phyloP scores from a whole-genome alignment of 441 rosid genomes.

The Croton laevigatus region DNA sequence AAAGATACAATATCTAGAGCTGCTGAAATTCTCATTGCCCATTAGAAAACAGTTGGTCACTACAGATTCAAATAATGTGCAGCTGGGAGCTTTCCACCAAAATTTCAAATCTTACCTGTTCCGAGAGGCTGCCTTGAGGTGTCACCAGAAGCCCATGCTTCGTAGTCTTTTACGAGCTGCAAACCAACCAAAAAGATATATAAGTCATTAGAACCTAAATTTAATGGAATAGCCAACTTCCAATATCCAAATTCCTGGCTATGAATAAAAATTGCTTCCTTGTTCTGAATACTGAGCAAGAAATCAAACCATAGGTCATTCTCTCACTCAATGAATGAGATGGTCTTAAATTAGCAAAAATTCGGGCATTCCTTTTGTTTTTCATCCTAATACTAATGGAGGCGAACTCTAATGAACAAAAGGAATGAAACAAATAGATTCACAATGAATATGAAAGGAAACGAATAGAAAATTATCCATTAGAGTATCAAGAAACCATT shows the following conservation, averaged over 20 bases:
- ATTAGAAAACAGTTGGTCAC: constrained; percentile 17
- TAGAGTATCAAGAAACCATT: background rate
- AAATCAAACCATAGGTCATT: background rate
- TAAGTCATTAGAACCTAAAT: background rate
- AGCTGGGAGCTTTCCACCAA: background rate
- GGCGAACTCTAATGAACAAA: background rate
- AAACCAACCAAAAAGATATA: background rate
- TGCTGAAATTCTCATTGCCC: constrained; percentile 11
- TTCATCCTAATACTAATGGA: background rate
- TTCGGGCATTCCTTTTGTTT: background rate
- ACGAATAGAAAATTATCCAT: background rate
- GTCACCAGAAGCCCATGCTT: constrained; percentile 92
- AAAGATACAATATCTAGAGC: background rate
- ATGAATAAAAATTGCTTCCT: background rate
- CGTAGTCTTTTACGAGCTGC: constrained; percentile 87
- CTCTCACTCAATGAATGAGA: background rate
- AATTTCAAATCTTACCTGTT: constrained; percentile 68
- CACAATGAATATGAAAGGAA: background rate
- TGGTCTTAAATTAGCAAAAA: background rate
- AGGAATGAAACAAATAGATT: background rate
- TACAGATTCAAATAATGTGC: constrained; percentile 3
- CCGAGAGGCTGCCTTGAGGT: constrained; percentile 92
- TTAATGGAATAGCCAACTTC: background rate
- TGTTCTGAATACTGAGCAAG: background rate
- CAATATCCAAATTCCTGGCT: background rate